Base-by-base conservation (phyloP, 352 stramenopile species). In the Globisporangium paroecandrum region DNA sequence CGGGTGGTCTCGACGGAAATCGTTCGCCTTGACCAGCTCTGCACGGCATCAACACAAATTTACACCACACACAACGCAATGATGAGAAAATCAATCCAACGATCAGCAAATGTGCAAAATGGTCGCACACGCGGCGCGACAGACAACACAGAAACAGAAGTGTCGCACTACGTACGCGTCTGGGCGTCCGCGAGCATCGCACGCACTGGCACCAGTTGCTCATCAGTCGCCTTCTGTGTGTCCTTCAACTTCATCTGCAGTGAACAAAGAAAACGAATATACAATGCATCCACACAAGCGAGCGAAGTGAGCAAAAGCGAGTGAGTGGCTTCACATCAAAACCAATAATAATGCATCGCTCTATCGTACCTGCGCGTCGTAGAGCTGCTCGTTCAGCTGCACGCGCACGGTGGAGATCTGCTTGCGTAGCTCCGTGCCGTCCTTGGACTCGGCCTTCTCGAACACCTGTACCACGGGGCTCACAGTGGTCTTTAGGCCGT, bases 11-110 rank as follows among this genome's bases (percentile, higher is more conserved):
- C 81, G 81, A 67, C 82, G 85, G 75, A 94, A 92, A 63, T 81
- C 79, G 66, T 94, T 90, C 47, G 74, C 72, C 66, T 93, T 93
- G 62, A 75, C n/a, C 43, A 91, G 69, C 64, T 91, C 85, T 93
- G 68, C 58, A 69, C 29, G 6, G 7, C 18, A n/a, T 12, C 20
- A 51, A 12, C 43, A 51, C 43, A 51, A 20, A 46, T 46, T 20
- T 13, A 46, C 38, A 32, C 12, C 43, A 51, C 15, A 47, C 41
- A n/a, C 41, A n/a, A 51, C 18, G 18, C 43, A 51, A 51, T 22
- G 43, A 51, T 51, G 43, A 51, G 43, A 51, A 22, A 49, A 22
- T 32, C 29, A 32, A 47, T 20, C 0, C 38, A 47, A 47, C 13
- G 18, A 22, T 6, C 43, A 51, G 6, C 43, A 51, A 51, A 22